Conservation (phyloP, 495 filamentous ascomycete species). For the Neurospora sp. region DNA sequence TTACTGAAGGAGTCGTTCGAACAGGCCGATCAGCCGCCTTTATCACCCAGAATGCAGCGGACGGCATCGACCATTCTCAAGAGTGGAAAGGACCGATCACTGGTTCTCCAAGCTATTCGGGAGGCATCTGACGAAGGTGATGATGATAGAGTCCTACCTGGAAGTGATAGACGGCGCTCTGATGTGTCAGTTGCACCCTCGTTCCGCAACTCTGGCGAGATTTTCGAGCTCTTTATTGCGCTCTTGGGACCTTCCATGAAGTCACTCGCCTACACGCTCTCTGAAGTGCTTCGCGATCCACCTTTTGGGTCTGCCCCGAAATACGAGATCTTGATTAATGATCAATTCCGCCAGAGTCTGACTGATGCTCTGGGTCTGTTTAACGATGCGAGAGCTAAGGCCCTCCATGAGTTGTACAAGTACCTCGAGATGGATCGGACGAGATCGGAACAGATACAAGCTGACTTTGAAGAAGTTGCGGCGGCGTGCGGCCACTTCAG, state of each 20-base stretch:
- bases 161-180: neutral
- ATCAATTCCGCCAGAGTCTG: slow-evolving; percentile 67
- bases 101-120: slow-evolving; percentile 50
- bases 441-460: slow-evolving; percentile 60
- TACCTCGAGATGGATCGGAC: slow-evolving; percentile 57
- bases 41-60: slow-evolving; percentile 23
- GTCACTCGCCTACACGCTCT: slow-evolving; percentile 80
- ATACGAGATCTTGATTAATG: slow-evolving; percentile 60
- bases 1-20: slow-evolving; percentile 54
- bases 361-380: slow-evolving; percentile 71
- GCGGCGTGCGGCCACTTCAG: slow-evolving; percentile 93
- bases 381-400: slow-evolving; percentile 57
- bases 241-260: slow-evolving; percentile 92
- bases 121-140: slow-evolving; percentile 54
- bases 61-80: slow-evolving; percentile 22
- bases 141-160: slow-evolving; percentile 28
- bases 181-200: slow-evolving; percentile 17
- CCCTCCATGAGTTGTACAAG: slow-evolving; percentile 68
- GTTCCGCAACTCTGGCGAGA: slow-evolving; percentile 54
- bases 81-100: slow-evolving; percentile 17
- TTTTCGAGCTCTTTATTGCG: slow-evolving; percentile 78
- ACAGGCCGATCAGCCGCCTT: slow-evolving; percentile 13
- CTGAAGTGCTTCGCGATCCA: slow-evolving; percentile 77
- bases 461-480: slow-evolving; percentile 91
- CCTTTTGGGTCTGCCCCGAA: slow-evolving; percentile 60